Conservation (phyloP, 2,329 filamentous ascomycete species). For the Aspergillus pseudoglaucus region DNA sequence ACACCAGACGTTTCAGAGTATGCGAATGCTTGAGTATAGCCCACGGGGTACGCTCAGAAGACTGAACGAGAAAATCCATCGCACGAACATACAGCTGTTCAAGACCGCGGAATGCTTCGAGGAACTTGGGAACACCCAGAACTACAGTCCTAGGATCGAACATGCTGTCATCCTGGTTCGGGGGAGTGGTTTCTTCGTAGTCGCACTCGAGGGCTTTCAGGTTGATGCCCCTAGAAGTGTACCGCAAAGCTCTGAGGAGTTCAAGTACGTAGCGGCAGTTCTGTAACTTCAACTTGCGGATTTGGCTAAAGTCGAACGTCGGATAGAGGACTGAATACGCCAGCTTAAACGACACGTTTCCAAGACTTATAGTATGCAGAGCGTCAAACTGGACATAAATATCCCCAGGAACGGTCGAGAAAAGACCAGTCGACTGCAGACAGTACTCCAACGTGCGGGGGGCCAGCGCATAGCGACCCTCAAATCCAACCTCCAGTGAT, state of each 20-base stretch:
- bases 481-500: not conserved
- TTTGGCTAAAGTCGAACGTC: not conserved
- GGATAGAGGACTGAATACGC: not conserved
- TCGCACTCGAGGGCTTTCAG: not conserved
- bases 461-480: too few species aligned
- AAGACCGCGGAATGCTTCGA: not conserved
- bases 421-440: not conserved
- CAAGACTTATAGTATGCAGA: not conserved
- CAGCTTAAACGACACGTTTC: not conserved
- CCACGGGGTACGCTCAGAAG: not conserved
- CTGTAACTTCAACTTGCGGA: not conserved
- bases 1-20: not conserved
- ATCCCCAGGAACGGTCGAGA: not conserved
- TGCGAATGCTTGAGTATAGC: not conserved
- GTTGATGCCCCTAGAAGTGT: not conserved
- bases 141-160: not conserved
- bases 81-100: not conserved
- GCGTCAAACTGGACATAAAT: not conserved
- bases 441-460: not conserved
- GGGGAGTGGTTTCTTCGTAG: not conserved
- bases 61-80: not conserved
- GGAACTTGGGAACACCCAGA: not conserved
- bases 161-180: not conserved
- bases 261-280: not conserved
- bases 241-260: not conserved